Evolutionary conservation across 2,329 filamentous ascomycete genomes (phyloP).

Genomic region (Pyrenophora tritici-repentis): DNA sequence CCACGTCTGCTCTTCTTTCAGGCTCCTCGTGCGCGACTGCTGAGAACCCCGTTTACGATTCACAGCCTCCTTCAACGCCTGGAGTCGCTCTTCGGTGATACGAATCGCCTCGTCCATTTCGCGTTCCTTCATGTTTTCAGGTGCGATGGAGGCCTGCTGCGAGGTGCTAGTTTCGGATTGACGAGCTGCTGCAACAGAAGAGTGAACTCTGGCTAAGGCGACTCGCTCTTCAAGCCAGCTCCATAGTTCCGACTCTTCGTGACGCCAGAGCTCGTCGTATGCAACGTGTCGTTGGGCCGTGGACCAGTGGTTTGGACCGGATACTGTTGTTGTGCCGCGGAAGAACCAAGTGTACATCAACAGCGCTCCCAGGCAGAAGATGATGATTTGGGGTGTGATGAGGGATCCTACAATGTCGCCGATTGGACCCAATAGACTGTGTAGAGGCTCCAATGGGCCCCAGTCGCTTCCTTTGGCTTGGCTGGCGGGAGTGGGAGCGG

Average conservation of each 20-base stretch:
- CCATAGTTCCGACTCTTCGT: conserved; percentile 88
- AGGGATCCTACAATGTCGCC: conserved; percentile 71
- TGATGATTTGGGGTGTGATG: conserved; percentile 76
- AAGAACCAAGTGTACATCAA: conserved; percentile 43
- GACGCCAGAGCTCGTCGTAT: conserved; percentile 91
- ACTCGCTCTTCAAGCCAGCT: conserved; percentile 89
- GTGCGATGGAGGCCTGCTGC: conserved; percentile 55
- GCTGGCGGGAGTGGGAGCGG: conserved; percentile 31
- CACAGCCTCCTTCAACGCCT: conserved; percentile 74
- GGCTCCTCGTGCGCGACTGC: conserved; percentile 25
- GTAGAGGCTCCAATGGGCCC: conserved; percentile 82
- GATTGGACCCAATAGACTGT: conserved; percentile 70
- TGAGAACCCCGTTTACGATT: conserved; percentile 26
- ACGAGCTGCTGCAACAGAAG: conserved; percentile 28
- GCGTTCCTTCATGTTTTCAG: conserved; percentile 66
- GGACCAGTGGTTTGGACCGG: conserved; percentile 41
- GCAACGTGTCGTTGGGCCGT: conserved; percentile 73
- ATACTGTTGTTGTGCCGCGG: conserved; percentile 37
- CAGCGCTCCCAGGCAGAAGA: conserved; percentile 71
- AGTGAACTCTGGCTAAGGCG: conserved; percentile 64
- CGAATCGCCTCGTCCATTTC: conserved; percentile 81
- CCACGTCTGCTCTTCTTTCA: conserved; percentile 25
- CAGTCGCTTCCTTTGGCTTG: conserved; percentile 57
- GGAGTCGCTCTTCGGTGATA: conserved; percentile 84
- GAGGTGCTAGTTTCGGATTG: conserved; percentile 45